Evolutionary conservation across 2,329 filamentous ascomycete species (phyloP), one percentile per base, ranked within the genome.

Genomic region (Aspergillus aculeatus): DNA sequence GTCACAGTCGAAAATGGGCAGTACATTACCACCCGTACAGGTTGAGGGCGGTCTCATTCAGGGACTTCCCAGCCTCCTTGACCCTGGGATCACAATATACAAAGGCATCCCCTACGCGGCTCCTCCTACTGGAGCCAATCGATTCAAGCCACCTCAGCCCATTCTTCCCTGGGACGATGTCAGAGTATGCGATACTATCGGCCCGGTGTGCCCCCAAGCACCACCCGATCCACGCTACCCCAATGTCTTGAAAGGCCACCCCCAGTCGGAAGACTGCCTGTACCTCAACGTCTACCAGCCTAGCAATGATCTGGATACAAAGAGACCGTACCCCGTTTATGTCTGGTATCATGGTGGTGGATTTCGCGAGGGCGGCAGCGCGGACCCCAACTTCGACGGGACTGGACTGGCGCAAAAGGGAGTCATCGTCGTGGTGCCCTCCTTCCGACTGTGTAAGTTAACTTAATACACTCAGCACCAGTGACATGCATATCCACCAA

Each of bases 371-470:
- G 62, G 62, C 10, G 62, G 61, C 14, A 59, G 61, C 3, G 62
- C 62, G 24, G 61, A 62, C 11, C 21, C 50, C 6, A 62, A 60
- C 9, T 69, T 67, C 31, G 63, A 68, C 49, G 65, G 66, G 11
- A 55, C 61, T 3, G 60, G 61, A 10, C 53, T 69, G 11, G 67
- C 61, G 4, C 57, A 55, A 6, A 62, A 66, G 31, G 65, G 63
- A 16, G 63, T 64, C 32, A 51, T 67, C 6, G 60, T 69, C 12
- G 67, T 68, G 2, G 66, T 63, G 1, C 19, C 67, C 24, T 69
- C 68, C 57, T 69, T 67, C 54, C 64, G 67, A 4, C 57, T 69
- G 31, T 81, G 80, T 26, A 29, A 29, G 26, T 29, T 7, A 29
- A 29, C 26, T 9, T 29, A 2, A 29, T 23, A 29, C 2, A 7